A percentile compares a stretch with the other conserved stretches of the same genome.
Conservation (phyloP, 768 basidiomycete species). For the Austroboletus eburneus region DNA sequence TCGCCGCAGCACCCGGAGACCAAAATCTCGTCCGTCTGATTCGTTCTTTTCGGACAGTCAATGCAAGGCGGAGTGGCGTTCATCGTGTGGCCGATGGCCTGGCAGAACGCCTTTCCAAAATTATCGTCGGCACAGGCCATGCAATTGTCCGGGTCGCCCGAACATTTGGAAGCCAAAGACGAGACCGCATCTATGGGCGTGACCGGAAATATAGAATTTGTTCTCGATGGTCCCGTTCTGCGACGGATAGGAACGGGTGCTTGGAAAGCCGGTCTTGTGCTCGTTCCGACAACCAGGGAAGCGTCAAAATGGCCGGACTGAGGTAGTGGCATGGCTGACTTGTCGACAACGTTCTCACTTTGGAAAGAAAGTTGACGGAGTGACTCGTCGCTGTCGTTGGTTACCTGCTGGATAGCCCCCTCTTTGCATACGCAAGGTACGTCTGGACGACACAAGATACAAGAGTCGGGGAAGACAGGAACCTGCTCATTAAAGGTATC, state of each 20-base stretch:
- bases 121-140: constrained; percentile 79
- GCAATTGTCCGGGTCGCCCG: constrained; percentile 86
- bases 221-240: constrained; percentile 34
- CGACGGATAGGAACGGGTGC: constrained; percentile 79
- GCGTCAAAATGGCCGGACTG: constrained; percentile 26
- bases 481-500: constrained; percentile 32
- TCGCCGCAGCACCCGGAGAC: constrained; percentile 38
- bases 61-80: constrained; percentile 49
- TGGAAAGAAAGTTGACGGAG: constrained; percentile 13
- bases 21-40: constrained; percentile 24
- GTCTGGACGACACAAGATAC: constrained; percentile 71
- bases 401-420: constrained; percentile 47
- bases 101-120: constrained; percentile 87
- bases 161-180: constrained; percentile 46
- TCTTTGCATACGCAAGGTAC: constrained; percentile 78
- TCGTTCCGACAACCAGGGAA: constrained; percentile 35
- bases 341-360: constrained; percentile 9
- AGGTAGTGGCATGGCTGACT: constrained; percentile 17
- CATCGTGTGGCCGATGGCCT: constrained; percentile 62
- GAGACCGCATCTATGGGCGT: constrained; percentile 32
- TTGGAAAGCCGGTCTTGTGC: constrained; percentile 74
- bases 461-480: constrained; percentile 37
- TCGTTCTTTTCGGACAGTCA: constrained; percentile 46
- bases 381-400: constrained; percentile 13
- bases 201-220: constrained; percentile 54